Percentiles rank a stretch among this genome's conserved stretches.
phyloP scores from a whole-genome alignment of 345 rosid species.

The Limnanthes douglasii region DNA sequence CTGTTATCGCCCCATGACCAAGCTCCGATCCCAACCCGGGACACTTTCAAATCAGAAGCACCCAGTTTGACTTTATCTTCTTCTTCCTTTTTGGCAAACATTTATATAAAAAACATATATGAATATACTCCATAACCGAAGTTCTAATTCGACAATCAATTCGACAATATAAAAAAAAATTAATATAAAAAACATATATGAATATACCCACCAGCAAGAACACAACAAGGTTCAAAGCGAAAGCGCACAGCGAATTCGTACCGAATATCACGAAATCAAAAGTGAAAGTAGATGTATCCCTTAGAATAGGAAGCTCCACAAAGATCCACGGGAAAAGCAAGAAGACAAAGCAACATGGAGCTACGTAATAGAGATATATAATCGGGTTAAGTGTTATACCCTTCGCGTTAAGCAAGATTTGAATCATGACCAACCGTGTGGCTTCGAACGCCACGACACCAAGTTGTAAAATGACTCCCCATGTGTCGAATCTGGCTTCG shows the following conservation, averaged over 20 bases:
- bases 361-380: slow-evolving; percentile 69
- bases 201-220: slow-evolving; percentile 94
- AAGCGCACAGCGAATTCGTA: slow-evolving; percentile 79
- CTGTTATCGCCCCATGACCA: slow-evolving; percentile 97
- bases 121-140: no score
- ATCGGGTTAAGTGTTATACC: slow-evolving; percentile 79
- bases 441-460: slow-evolving; percentile 96
- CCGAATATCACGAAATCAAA: slow-evolving; percentile 83
- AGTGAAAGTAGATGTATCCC: slow-evolving; percentile 69
- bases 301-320: slow-evolving; percentile 59
- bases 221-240: slow-evolving; percentile 86
- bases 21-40: slow-evolving; percentile 75
- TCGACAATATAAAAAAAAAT: no score
- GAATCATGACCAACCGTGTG: slow-evolving; percentile 78
- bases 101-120: no score
- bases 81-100: no score
- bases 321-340: slow-evolving; percentile 81
- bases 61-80: slow-evolving; percentile 57
- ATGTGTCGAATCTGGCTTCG: slow-evolving; percentile 75
- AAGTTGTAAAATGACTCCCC: slow-evolving; percentile 81
- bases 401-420: slow-evolving; percentile 78
- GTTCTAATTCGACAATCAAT: no score
- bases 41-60: slow-evolving; percentile 63
- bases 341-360: slow-evolving; percentile 83
- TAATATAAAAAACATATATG: no score